phyloP scores from a whole-genome alignment of 208 protist genomes.

The Herpetomonas tarakana region DNA sequence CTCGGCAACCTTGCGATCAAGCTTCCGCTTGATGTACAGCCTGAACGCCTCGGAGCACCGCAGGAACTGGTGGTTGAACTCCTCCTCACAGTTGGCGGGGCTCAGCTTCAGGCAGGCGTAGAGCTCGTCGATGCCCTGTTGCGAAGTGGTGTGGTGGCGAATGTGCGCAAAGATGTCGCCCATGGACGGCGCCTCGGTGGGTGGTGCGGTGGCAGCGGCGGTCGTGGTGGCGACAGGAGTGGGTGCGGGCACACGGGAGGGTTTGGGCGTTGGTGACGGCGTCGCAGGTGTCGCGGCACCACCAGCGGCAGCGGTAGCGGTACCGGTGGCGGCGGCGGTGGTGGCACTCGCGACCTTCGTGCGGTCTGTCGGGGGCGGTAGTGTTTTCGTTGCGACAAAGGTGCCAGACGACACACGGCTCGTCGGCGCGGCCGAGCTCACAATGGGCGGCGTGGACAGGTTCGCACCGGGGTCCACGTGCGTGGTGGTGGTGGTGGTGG shows the following conservation, averaged over 20 bases:
- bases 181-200: constrained; percentile 12
- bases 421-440: not conserved
- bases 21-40: constrained; percentile 80
- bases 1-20: constrained; percentile 60
- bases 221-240: not conserved
- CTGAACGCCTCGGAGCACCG: constrained; percentile 84
- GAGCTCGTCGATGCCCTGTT: constrained; percentile 71
- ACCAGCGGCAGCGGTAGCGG: not conserved
- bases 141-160: constrained; percentile 77
- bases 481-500: constrained; percentile 19
- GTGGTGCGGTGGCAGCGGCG: not conserved
- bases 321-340: not conserved
- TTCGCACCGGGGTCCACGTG: too few relatives aligned
- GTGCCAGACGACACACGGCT: not conserved
- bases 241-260: not conserved
- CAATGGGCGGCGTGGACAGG: constrained; percentile 19
- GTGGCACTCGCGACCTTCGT: not conserved
- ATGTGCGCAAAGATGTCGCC: constrained; percentile 65
- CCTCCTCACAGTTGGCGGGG: constrained; percentile 32
- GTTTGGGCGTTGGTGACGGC: constrained; percentile 1
- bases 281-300: not conserved
- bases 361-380: not conserved
- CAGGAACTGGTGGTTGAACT: constrained; percentile 74
- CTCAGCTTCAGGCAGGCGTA: constrained; percentile 51
- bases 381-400: not conserved